Percentiles rank a stretch among this genome's conserved stretches.
phyloP scores from a whole-genome alignment of 371 early-diverging fungal genomes.

The Smittium culicis region DNA sequence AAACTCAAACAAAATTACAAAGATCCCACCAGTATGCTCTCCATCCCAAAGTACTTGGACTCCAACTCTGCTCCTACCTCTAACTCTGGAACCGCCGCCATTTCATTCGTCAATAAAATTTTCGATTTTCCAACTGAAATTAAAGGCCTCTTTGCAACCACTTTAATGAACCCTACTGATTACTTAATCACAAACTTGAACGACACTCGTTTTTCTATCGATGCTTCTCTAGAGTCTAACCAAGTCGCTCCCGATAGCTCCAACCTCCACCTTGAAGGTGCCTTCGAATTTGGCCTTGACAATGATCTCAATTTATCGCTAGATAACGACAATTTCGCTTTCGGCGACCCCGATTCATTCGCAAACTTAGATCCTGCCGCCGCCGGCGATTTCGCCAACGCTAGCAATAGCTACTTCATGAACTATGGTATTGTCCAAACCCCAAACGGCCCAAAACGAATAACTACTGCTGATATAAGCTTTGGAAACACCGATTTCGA shows the following conservation, averaged over 20 bases:
- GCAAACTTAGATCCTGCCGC: background rate
- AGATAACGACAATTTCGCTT: background rate
- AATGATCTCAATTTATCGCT: background rate
- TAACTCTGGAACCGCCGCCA: background rate
- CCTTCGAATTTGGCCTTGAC: background rate
- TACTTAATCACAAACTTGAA: background rate
- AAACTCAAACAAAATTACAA: background rate
- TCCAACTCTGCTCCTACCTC: background rate
- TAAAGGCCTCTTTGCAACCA: background rate
- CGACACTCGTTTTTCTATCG: background rate
- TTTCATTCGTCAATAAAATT: too few relatives aligned
- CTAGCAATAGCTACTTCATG: background rate
- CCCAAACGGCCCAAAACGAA: background rate
- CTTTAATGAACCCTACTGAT: background rate
- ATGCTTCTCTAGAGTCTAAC: background rate
- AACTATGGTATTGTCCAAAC: background rate
- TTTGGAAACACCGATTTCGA: background rate
- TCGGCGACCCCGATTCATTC: background rate
- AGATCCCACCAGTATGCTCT: background rate
- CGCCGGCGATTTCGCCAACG: background rate
- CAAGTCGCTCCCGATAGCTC: background rate
- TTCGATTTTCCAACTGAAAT: background rate
- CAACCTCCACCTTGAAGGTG: background rate
- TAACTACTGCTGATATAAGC: background rate
- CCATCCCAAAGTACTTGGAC: background rate